Conservation (phyloP, 352 stramenopile genomes). For the Phytopythium litorale region DNA sequence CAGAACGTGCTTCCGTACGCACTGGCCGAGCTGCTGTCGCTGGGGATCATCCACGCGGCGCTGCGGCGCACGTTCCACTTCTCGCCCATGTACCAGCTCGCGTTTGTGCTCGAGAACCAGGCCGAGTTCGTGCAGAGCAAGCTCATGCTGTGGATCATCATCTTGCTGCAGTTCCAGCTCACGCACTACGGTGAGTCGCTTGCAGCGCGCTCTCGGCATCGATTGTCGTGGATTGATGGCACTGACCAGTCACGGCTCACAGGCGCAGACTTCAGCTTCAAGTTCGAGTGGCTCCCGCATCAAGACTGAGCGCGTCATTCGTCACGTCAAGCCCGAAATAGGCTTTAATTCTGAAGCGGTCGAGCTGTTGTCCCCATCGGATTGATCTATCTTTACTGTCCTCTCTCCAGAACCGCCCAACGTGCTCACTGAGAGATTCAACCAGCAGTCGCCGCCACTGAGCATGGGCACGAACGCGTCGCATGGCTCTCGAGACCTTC, state of each 20-base stretch:
- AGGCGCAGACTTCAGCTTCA: slow-evolving; percentile 5
- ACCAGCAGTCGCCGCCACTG: too few relatives aligned
- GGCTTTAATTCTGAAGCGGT: not conserved
- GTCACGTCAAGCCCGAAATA: too few relatives aligned
- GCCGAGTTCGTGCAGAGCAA: slow-evolving; percentile 23
- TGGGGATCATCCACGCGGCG: slow-evolving; percentile 11
- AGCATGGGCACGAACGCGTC: too few relatives aligned
- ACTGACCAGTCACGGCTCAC: not conserved
- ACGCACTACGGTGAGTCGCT: slow-evolving; percentile 16
- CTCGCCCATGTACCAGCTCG: slow-evolving; percentile 27
- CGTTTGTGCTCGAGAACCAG: slow-evolving; percentile 37
- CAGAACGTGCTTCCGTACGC: slow-evolving; percentile 22
- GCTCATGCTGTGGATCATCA: slow-evolving; percentile 22
- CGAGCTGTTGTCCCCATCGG: too few relatives aligned
- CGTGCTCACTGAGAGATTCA: not conserved
- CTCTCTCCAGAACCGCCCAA: too few relatives aligned
- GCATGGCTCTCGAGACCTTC: not conserved
- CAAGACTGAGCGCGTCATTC: not conserved
- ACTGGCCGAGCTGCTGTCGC: slow-evolving; percentile 18
- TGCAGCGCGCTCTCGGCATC: not conserved
- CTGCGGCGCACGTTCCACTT: slow-evolving; percentile 17
- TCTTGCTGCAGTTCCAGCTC: slow-evolving; percentile 29
- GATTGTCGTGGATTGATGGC: too few relatives aligned
- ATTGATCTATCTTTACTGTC: not conserved
- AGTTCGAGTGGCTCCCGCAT: not conserved